A percentile compares a stretch with the other conserved stretches of the same genome.
phyloP scores from a whole-genome alignment of 2,329 filamentous ascomycete genomes.

The Truncatella angustata region DNA sequence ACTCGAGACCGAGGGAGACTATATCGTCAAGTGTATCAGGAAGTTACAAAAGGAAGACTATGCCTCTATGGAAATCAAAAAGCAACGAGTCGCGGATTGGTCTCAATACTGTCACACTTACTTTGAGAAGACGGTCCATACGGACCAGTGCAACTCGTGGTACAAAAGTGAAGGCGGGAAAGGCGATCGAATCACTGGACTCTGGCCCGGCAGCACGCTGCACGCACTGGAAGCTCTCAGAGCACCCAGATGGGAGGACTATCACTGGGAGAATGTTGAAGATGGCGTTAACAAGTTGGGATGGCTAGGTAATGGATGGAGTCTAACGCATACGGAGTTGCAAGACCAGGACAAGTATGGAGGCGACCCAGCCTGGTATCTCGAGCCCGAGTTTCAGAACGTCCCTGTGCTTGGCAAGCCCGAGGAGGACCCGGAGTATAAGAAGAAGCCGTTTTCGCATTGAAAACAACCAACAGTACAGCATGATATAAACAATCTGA shows the following conservation, averaged over 20 bases:
- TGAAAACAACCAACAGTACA: neutral
- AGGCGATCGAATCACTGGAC: constrained; percentile 36
- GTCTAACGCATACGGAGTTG: constrained; percentile 33
- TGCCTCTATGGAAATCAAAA: constrained; percentile 40
- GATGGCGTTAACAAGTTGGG: constrained; percentile 29
- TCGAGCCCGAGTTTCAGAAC: constrained; percentile 25
- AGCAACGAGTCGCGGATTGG: constrained; percentile 44
- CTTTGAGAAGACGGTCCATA: constrained; percentile 47
- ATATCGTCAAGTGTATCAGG: constrained; percentile 42
- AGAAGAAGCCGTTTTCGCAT: constrained; percentile 27
- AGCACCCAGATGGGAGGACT: constrained; percentile 46
- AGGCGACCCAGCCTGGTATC: constrained; percentile 31
- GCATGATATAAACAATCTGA: neutral
- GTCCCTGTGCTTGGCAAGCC: constrained; percentile 22
- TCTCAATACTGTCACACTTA: constrained; percentile 44
- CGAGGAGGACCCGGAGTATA: constrained; percentile 26
- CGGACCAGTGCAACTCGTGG: constrained; percentile 50
- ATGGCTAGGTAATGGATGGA: constrained; percentile 43
- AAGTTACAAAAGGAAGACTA: constrained; percentile 48
- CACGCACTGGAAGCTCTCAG: constrained; percentile 41
- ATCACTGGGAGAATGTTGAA: constrained; percentile 34
- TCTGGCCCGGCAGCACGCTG: constrained; percentile 45
- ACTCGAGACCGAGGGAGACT: constrained; percentile 47
- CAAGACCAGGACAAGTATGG: constrained; percentile 18
- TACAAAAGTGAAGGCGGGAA: constrained; percentile 45